Conservation (phyloP, 441 rosid species). For the Aquilaria agallochum region DNA sequence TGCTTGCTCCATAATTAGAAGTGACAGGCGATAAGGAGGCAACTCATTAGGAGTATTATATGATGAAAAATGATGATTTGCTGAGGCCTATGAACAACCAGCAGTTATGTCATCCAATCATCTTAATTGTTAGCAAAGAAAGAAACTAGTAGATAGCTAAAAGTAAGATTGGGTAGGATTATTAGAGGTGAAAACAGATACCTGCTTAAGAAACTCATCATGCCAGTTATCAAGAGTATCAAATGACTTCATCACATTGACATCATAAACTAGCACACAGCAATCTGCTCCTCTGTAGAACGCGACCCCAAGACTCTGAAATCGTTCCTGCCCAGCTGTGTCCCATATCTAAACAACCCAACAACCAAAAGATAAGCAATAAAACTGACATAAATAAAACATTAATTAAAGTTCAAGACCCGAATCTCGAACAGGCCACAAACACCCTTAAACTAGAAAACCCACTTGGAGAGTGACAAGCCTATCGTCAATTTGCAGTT, state of each 20-base stretch:
- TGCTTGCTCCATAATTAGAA: too few species aligned
- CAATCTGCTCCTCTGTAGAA: constrained; percentile 99
- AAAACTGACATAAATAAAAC: neutral
- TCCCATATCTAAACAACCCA: constrained; percentile 76
- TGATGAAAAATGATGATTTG: too few species aligned
- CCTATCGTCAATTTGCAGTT: constrained; percentile 86
- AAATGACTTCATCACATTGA: constrained; percentile 76
- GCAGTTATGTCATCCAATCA: too few species aligned
- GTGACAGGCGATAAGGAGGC: too few species aligned
- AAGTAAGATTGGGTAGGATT: constrained; percentile 1
- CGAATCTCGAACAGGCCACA: neutral
- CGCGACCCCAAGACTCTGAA: constrained; percentile 93
- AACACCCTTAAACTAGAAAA: constrained; percentile 8
- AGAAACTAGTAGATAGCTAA: too few species aligned
- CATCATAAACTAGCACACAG: constrained; percentile 94
- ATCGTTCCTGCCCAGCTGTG: constrained; percentile 97
- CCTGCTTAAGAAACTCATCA: constrained; percentile 93
- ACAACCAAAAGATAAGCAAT: constrained; percentile 1
- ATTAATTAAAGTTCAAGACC: neutral
- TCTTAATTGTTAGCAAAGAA: too few species aligned
- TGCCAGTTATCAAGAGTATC: constrained; percentile 95
- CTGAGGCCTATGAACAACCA: too few species aligned
- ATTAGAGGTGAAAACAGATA: constrained; percentile 11
- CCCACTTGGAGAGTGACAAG: constrained; percentile 83
- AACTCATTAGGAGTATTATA: too few species aligned